Base-by-base conservation (phyloP, 179 eudicot genomes). In the Spinacia oleracea region DNA sequence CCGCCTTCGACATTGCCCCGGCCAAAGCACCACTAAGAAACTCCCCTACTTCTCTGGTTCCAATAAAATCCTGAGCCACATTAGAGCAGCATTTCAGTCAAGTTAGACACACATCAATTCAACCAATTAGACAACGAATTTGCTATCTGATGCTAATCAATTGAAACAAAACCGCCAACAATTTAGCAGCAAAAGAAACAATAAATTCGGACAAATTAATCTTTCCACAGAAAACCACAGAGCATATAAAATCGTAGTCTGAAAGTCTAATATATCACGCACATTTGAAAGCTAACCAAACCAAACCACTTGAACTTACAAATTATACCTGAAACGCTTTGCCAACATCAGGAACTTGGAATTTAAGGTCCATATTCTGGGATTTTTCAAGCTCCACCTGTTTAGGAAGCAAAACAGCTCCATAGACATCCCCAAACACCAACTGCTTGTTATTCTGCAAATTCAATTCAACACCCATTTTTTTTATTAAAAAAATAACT, bases 1-100 rank as follows among this genome's bases (percentile, higher is more conserved):
- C 89, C 76, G 98, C 98, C 84, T 95, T 95, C 64, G 98, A 77
- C 98, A 95, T 95, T 78, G 98, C 98, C 78, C 98, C 98, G 12
- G 98, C 98, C 79, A 95, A 73, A 62, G 98, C 98, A 82, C 98
- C 98, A 83, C 98, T 95, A 59, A 93, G 88, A 85, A 95, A 93
- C 85, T 95, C 98, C 1, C 97, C 89, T 38, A 82, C 97, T 84
- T 91, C 98, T 85, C 98, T 89, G 55, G 80, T 88, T 82, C 77
- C 78, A 73, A 89, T 12, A 74, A 89, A 73, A 79, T 83, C 89
- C 98, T 93, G 89, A 78, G 72, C 59, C 75, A 77, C 74, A 77
- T 29, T 23, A 58, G 15, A 78, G 46, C 62, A 73, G 18, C 50
- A 15, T 40, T 72, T 72, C 16, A 18, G 60, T 58, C 67, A 73